A percentile compares a stretch with the other conserved stretches of the same genome.
Evolutionary conservation across 108 stramenopile species (phyloP).

Genomic region (Seminavis robusta): DNA sequence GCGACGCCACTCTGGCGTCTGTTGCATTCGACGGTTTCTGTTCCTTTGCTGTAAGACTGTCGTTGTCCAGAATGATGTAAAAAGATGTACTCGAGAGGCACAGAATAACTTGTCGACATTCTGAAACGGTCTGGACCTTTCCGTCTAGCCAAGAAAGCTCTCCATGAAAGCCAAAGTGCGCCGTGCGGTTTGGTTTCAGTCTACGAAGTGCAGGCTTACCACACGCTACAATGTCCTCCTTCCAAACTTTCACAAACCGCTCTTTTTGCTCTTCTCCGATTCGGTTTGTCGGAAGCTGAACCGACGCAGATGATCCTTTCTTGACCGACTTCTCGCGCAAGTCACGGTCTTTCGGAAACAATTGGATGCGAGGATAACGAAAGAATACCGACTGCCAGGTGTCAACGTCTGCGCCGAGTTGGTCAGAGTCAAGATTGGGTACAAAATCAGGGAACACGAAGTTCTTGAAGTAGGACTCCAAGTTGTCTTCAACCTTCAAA

Average conservation of each 20-base stretch:
- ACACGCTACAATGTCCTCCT: constrained; percentile 70
- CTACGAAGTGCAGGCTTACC: constrained; percentile 59
- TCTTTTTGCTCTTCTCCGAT: constrained; percentile 27
- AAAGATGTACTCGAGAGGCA: constrained; percentile 60
- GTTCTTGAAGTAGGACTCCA: constrained; percentile 64
- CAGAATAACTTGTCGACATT: constrained; percentile 58
- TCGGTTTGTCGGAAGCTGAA: constrained; percentile 3
- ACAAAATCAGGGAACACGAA: constrained; percentile 55
- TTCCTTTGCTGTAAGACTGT: constrained; percentile 32
- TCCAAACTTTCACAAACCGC: constrained; percentile 69
- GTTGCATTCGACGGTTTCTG: constrained; percentile 27
- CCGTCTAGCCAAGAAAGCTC: constrained; percentile 35
- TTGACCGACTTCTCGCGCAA: neutral
- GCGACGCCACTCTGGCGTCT: no score
- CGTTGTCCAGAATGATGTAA: constrained; percentile 67
- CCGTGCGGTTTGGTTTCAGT: constrained; percentile 42
- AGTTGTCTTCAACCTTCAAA: constrained; percentile 46
- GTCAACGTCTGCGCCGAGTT: constrained; percentile 16
- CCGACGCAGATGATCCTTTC: neutral
- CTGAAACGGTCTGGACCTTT: constrained; percentile 39
- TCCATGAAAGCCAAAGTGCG: constrained; percentile 74
- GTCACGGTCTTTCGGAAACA: constrained; percentile 42
- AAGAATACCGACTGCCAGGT: constrained; percentile 22
- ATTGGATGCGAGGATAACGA: constrained; percentile 32
- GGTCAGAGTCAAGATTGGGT: neutral